Percentiles rank a stretch among this genome's conserved stretches.
These are phyloP conservation scores for Globisporangium camurandrum DNA, from an alignment of 352 stramenopile species.

Conservation along the genomic window DNA sequence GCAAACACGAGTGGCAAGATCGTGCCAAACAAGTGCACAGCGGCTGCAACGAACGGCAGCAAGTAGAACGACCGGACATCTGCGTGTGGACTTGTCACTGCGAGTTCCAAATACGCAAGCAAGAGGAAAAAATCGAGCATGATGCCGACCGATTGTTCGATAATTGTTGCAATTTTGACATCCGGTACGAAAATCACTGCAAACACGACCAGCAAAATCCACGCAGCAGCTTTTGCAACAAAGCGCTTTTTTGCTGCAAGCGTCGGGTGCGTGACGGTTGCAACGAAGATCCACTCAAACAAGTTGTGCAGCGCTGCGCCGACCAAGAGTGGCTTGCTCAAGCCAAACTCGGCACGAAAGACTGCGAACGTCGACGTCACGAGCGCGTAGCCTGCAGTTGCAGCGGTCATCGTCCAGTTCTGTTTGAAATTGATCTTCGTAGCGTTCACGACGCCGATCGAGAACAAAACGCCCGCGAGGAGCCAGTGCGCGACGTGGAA, in stretches of 20 bases:
- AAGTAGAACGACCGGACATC: slow-evolving; percentile 11
- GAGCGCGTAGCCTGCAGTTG: slow-evolving; percentile 7
- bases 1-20: slow-evolving; percentile 13
- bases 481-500: slow-evolving; percentile 11
- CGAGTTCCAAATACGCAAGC: slow-evolving; percentile 8
- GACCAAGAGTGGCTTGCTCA: slow-evolving; percentile 8
- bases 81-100: slow-evolving; percentile 2
- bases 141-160: slow-evolving; percentile 11
- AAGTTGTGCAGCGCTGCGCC: slow-evolving; percentile 12
- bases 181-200: slow-evolving; percentile 6
- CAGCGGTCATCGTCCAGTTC: slow-evolving; percentile 5
- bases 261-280: slow-evolving; percentile 5
- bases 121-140: slow-evolving; percentile 15
- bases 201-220: slow-evolving; percentile 6
- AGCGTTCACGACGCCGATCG: slow-evolving; percentile 6
- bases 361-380: slow-evolving; percentile 8
- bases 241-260: slow-evolving; percentile 4
- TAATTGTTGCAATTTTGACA: slow-evolving; percentile 7
- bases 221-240: slow-evolving; percentile 5
- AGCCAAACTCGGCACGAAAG: slow-evolving; percentile 8
- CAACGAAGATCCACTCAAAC: slow-evolving; percentile 13
- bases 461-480: slow-evolving; percentile 9
- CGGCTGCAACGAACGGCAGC: slow-evolving; percentile 6
- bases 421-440: slow-evolving; percentile 1
- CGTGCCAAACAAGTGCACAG: slow-evolving; percentile 9